Base-by-base conservation (phyloP, 208 protist species). In the Trypanosomatidae sp. region DNA sequence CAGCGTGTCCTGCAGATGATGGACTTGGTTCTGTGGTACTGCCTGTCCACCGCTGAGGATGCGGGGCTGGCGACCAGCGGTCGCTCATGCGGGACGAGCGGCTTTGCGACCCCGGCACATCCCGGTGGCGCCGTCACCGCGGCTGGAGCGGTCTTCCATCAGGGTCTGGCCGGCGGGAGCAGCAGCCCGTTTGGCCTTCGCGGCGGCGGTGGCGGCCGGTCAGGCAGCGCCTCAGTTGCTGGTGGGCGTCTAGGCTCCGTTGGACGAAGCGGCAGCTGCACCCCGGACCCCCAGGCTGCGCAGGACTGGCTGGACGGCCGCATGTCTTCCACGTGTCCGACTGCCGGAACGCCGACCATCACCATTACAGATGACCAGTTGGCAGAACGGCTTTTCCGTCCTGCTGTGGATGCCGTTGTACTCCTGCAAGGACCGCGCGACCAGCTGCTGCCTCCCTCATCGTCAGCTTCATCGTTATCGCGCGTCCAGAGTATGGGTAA, bases 1-100 rank as follows among this genome's bases (percentile, higher is more conserved):
- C 60, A 59, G 43, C 62, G 41, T 8, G 3, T 80, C 0, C 49
- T 76, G 44, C 66, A 72, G 47, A 55, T 88, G 22, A 50, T 82
- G 36, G 73, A 85, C 25, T 39, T 90, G 2, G 71, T 91, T 25
- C 53, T 80, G 36, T 87, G 81, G 82, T 91, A 90, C 74, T 91
- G 86, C 75, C 66, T 88, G 12, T 79, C 80, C 15, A 91, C 86
- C 3, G 55, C 79, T 9, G 74, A 77, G 46, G 70, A 80, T 17
- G 49, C 62, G 15, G 67, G 71, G 55, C 49, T 84, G 52, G 60
- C 70, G 39, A n/a, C 69, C 49, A 58, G 56, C 30, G 74, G 58
- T 4, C 74, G 72, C 25, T 71, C 62, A 0, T 68, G 60, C 60
- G 74, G 74, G 50, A 77, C 81, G 22, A 73, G 66, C n/a, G 66